phyloP scores from a whole-genome alignment of 78 protist species.

The Neovahlkampfia damariscottae region DNA sequence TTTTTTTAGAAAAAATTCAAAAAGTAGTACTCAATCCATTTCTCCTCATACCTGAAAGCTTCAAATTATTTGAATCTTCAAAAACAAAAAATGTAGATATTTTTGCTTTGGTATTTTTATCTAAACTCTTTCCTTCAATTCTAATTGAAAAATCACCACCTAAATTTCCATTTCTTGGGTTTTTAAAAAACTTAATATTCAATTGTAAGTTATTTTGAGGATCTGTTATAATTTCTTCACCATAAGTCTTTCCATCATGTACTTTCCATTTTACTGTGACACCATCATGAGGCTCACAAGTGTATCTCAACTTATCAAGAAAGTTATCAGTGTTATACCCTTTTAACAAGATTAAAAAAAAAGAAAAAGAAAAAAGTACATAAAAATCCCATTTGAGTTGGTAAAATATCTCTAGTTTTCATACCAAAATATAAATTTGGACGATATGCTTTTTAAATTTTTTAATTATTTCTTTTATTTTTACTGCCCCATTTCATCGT shows the following conservation, averaged over 20 bases:
- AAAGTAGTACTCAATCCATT: too few species aligned
- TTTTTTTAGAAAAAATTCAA: too few species aligned
- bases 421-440: constrained; percentile 15
- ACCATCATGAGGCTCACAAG: not conserved
- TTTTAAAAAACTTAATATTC: not conserved
- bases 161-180: not conserved
- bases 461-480: too few species aligned
- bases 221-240: not conserved
- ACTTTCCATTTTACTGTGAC: not conserved
- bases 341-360: too few species aligned
- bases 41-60: too few species aligned
- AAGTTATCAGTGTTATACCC: too few species aligned
- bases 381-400: too few species aligned
- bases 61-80: too few species aligned
- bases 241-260: constrained; percentile 14
- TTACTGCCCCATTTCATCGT: too few species aligned
- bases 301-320: not conserved
- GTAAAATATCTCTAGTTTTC: not conserved
- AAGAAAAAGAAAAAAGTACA: too few species aligned
- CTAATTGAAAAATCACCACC: not conserved
- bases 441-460: constrained; percentile 7
- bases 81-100: too few species aligned
- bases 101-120: too few species aligned
- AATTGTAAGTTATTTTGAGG: not conserved
- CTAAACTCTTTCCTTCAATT: not conserved